phyloP scores from a whole-genome alignment of 176 grass and related monocot species.

The Oryza officinalis region DNA sequence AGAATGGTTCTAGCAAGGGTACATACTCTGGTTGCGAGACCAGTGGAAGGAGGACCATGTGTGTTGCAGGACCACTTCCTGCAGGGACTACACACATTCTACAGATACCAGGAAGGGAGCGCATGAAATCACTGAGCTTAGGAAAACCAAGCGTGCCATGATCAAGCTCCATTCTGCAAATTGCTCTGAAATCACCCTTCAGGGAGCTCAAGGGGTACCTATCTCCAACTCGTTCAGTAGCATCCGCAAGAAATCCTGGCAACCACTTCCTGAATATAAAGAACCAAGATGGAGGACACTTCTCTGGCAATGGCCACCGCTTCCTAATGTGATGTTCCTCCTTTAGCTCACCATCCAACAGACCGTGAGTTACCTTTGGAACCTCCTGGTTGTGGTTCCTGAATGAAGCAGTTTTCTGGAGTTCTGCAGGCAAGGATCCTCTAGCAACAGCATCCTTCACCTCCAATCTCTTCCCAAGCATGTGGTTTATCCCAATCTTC shows the following conservation, averaged over 20 bases:
- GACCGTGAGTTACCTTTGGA: conserved; percentile 17
- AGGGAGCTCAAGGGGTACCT: conserved; percentile 63
- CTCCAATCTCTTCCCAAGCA: too few species aligned
- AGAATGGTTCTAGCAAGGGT: conserved; percentile 50
- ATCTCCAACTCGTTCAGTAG: conserved; percentile 34
- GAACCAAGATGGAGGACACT: conserved; percentile 65
- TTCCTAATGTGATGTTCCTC: conserved; percentile 38
- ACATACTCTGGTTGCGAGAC: conserved; percentile 46
- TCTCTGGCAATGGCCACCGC: conserved; percentile 44
- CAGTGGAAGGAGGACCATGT: conserved; percentile 61
- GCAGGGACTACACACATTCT: conserved; percentile 59
- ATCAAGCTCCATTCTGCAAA: conserved; percentile 66
- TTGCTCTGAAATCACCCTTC: conserved; percentile 63
- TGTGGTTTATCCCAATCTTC: too few species aligned
- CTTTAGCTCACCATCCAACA: conserved; percentile 38
- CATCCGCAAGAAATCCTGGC: conserved; percentile 55
- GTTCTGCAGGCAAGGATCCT: too few species aligned
- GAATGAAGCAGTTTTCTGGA: too few species aligned
- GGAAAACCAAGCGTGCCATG: conserved; percentile 56
- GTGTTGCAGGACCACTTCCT: conserved; percentile 55
- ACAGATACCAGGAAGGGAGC: conserved; percentile 64
- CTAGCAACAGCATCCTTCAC: too few species aligned
- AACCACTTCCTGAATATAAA: conserved; percentile 66
- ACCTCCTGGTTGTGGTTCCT: conserved; percentile 27
- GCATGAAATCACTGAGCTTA: conserved; percentile 65